Evolutionary conservation across 306 rosid species (phyloP).

Genomic region (Rubus parviflorus): DNA sequence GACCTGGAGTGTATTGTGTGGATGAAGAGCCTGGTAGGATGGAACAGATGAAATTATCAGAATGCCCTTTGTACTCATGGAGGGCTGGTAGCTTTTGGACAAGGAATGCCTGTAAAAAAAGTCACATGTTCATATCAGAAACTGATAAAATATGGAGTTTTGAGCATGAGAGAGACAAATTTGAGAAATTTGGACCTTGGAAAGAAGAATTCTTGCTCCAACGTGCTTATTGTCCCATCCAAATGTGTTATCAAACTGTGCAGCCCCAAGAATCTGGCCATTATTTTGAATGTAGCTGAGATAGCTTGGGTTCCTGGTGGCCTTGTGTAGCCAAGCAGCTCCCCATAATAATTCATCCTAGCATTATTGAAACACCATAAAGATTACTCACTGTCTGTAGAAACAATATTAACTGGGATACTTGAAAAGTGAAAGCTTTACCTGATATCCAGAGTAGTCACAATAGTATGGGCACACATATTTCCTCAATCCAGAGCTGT

Average conservation of each 20-base stretch:
- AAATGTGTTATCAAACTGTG: conserved; percentile 70
- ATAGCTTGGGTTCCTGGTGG: conserved; percentile 69
- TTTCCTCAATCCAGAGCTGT: conserved; percentile 66
- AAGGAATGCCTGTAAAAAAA: conserved; percentile 69
- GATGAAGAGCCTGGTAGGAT: conserved; percentile 79
- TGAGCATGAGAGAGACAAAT: neutral
- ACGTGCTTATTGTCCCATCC: conserved; percentile 98
- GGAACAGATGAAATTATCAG: conserved; percentile 88
- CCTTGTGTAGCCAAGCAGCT: conserved; percentile 96
- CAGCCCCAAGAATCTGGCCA: conserved; percentile 82
- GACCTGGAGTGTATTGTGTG: conserved; percentile 75
- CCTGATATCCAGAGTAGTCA: conserved; percentile 86
- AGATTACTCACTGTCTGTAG: neutral
- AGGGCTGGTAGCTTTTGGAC: conserved; percentile 63
- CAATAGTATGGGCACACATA: conserved; percentile 86
- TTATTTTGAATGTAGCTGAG: conserved; percentile 77
- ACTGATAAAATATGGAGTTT: neutral
- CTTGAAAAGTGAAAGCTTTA: conserved; percentile 20
- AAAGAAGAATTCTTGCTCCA: conserved; percentile 90
- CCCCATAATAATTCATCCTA: conserved; percentile 97
- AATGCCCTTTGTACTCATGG: conserved; percentile 89
- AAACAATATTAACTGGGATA: neutral
- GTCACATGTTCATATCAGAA: neutral
- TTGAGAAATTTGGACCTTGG: conserved; percentile 53
- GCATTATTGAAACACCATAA: neutral